Conservation (phyloP, 2,329 filamentous ascomycete species). For the Tolypocladium pustulatum region DNA sequence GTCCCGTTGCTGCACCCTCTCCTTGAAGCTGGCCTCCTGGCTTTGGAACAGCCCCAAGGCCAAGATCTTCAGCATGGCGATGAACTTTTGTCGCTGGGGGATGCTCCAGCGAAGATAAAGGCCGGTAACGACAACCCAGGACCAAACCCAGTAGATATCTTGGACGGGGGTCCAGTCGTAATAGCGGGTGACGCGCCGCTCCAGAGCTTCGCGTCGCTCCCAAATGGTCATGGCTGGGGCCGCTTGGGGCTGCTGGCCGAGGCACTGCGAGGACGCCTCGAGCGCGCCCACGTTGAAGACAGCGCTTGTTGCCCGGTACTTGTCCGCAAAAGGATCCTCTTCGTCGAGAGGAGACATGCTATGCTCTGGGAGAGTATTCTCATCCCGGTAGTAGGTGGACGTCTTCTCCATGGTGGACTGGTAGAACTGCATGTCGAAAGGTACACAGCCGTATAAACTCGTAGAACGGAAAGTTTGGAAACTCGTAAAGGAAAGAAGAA, state of each 20-base stretch:
- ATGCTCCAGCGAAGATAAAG: conserved; percentile 1
- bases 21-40: neutral
- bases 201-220: neutral
- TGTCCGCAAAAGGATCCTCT: neutral
- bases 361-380: neutral
- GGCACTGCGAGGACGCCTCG: too few relatives aligned
- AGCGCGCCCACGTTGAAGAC: neutral
- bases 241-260: too few relatives aligned
- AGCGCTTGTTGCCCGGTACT: neutral
- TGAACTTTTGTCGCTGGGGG: neutral
- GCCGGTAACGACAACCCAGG: conserved; percentile 1
- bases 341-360: neutral
- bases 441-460: too few relatives aligned
- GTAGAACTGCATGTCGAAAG: neutral
- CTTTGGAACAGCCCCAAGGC: neutral
- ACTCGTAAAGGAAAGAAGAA: too few relatives aligned
- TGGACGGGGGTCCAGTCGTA: neutral
- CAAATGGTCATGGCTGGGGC: too few relatives aligned
- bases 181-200: neutral
- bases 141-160: neutral
- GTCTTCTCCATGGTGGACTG: neutral
- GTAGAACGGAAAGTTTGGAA: too few relatives aligned
- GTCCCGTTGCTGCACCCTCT: neutral
- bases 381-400: neutral
- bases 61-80: neutral